Conservation (phyloP, 2,329 filamentous ascomycete genomes). For the Epichloe bromicola region DNA sequence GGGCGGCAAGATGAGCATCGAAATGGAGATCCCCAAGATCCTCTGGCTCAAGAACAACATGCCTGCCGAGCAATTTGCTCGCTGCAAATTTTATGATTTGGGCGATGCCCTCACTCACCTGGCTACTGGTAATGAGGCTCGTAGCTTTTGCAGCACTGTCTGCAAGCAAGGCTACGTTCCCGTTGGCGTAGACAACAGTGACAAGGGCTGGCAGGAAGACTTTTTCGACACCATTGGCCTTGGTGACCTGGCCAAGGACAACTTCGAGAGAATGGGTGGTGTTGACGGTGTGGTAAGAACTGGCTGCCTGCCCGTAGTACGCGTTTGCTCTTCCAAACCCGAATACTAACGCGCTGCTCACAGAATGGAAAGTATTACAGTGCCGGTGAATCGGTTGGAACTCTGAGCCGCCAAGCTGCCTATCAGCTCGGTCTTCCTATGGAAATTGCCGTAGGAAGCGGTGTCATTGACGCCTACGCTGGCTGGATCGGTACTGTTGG, state of each 20-base stretch:
- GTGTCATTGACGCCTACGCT: conserved; percentile 96
- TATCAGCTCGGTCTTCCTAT: conserved; percentile 70
- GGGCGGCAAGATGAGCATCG: conserved; percentile 94
- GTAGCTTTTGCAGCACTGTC: conserved; percentile 90
- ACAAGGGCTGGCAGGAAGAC: conserved; percentile 96
- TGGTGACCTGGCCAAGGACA: conserved; percentile 68
- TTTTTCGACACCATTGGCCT: conserved; percentile 81
- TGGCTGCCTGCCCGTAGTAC: neutral
- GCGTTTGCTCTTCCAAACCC: conserved; percentile 5
- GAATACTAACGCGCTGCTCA: neutral
- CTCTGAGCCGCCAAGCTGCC: conserved; percentile 71
- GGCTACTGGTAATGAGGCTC: conserved; percentile 79
- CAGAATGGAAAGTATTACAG: conserved; percentile 88
- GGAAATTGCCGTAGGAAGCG: conserved; percentile 85
- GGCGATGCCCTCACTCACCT: conserved; percentile 87
- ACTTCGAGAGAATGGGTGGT: conserved; percentile 88
- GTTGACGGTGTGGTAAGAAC: conserved; percentile 71
- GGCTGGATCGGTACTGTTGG: conserved; percentile 99
- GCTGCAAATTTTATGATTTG: conserved; percentile 95
- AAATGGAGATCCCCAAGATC: conserved; percentile 99
- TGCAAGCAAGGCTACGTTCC: conserved; percentile 97
- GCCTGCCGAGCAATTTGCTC: conserved; percentile 77
- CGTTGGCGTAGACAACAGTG: conserved; percentile 91
- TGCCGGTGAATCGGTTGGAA: conserved; percentile 81
- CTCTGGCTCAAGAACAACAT: conserved; percentile 98